These are phyloP conservation scores for Hygrophoropsis aurantiaca DNA, from an alignment of 768 basidiomycete species.

Conservation along the genomic window DNA sequence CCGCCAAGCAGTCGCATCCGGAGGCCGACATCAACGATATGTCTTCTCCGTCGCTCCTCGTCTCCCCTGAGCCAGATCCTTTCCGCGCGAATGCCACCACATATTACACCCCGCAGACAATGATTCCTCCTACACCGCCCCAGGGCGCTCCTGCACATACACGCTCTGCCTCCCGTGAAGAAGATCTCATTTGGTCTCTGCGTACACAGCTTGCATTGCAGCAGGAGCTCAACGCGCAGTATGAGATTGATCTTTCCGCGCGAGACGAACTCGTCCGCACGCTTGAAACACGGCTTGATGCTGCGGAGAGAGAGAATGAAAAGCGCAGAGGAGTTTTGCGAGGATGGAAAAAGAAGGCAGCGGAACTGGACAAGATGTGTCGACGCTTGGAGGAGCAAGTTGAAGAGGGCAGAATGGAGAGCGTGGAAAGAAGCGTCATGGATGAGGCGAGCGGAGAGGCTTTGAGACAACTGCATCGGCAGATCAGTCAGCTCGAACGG, in stretches of 20 bases:
- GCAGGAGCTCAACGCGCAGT: slow-evolving; percentile 73
- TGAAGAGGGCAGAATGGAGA: slow-evolving; percentile 79
- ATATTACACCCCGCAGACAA: slow-evolving; percentile 74
- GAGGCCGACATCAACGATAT: slow-evolving; percentile 70
- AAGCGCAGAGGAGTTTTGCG: slow-evolving; percentile 55
- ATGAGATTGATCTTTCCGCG: slow-evolving; percentile 70
- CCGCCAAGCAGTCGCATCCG: slow-evolving; percentile 34
- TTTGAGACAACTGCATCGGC: slow-evolving; percentile 74
- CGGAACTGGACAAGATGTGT: slow-evolving; percentile 68
- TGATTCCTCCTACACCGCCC: slow-evolving; percentile 69
- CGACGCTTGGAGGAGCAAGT: slow-evolving; percentile 65
- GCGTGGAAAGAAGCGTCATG: slow-evolving; percentile 79
- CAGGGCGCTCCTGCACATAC: slow-evolving; percentile 43
- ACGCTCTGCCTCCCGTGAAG: slow-evolving; percentile 68
- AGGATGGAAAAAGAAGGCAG: slow-evolving; percentile 75
- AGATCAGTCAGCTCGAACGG: slow-evolving; percentile 73
- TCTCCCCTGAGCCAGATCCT: slow-evolving; percentile 64
- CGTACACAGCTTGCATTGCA: slow-evolving; percentile 77
- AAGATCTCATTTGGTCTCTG: slow-evolving; percentile 68
- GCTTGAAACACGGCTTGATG: slow-evolving; percentile 52
- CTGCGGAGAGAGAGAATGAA: slow-evolving; percentile 61
- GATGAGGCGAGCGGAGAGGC: slow-evolving; percentile 80
- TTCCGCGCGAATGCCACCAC: slow-evolving; percentile 73
- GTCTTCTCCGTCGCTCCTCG: slow-evolving; percentile 44
- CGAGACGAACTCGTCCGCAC: slow-evolving; percentile 71